Percentiles rank a stretch among this genome's conserved stretches.
These are phyloP conservation scores for Verticillium longisporum DNA, from an alignment of 2,329 filamentous ascomycete species.

Conservation along the genomic window DNA sequence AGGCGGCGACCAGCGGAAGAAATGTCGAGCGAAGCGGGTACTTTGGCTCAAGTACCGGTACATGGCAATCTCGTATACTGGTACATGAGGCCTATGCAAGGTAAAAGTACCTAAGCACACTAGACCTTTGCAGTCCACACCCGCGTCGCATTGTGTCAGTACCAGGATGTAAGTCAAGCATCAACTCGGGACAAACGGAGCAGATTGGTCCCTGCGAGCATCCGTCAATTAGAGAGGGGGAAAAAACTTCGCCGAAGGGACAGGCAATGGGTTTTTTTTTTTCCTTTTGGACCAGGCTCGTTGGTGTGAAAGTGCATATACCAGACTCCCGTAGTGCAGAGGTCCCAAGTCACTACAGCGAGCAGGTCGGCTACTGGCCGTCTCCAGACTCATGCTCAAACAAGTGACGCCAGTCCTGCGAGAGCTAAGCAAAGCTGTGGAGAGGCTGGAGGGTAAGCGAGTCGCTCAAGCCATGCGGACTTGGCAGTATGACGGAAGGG, in stretches of 20 bases:
- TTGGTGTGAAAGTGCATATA: no score
- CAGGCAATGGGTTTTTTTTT: no score
- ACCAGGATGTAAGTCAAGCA: neutral
- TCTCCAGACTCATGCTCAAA: neutral
- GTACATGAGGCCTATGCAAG: slow-evolving; percentile 19
- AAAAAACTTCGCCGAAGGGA: no score
- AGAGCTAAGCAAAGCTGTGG: neutral
- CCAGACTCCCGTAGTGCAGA: no score
- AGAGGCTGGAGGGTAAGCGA: neutral
- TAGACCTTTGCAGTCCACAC: neutral
- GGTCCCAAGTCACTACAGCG: no score
- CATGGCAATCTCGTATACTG: slow-evolving; percentile 15
- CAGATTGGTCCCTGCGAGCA: neutral
- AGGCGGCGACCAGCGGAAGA: neutral
- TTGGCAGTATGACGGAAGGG: neutral
- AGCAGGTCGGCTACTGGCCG: no score
- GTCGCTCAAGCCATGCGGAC: neutral
- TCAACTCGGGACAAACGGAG: neutral
- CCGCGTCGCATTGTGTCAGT: neutral
- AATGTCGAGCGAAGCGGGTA: slow-evolving; percentile 8
- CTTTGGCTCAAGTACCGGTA: slow-evolving; percentile 17
- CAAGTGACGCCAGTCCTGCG: neutral
- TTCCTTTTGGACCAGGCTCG: no score
- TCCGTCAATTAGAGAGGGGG: neutral
- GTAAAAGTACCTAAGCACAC: slow-evolving; percentile 18